These are phyloP conservation scores for Nevesoporus exiguus DNA, from an alignment of 768 basidiomycete genomes.

Conservation along the genomic window DNA sequence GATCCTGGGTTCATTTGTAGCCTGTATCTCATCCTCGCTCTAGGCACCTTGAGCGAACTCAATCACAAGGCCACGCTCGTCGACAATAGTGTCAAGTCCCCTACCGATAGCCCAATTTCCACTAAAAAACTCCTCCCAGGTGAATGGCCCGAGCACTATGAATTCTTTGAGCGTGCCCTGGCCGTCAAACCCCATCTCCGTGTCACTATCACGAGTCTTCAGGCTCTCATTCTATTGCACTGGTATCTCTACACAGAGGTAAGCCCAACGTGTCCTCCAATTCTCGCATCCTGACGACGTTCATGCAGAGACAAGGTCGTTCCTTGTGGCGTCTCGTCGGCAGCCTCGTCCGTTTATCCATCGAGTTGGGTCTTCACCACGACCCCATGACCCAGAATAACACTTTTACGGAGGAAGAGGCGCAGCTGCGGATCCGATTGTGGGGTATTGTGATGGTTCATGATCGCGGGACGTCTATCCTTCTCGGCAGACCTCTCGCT, in stretches of 20 bases:
- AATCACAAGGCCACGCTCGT: conserved; percentile 62
- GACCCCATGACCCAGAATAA: conserved; percentile 66
- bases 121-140: conserved; percentile 56
- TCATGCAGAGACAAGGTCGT: conserved; percentile 74
- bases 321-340: conserved; percentile 87
- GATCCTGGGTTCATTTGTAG: conserved; percentile 81
- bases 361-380: conserved; percentile 84
- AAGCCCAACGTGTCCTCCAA: conserved; percentile 14
- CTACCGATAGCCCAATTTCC: conserved; percentile 34
- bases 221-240: conserved; percentile 79
- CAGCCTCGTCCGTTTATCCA: conserved; percentile 74
- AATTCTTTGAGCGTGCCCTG: conserved; percentile 79
- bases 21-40: conserved; percentile 71
- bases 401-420: conserved; percentile 72
- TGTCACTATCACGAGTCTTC: conserved; percentile 78
- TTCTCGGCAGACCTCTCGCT: conserved; percentile 80
- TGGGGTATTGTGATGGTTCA: conserved; percentile 86
- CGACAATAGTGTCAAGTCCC: conserved; percentile 42
- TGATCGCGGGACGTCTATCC: conserved; percentile 84
- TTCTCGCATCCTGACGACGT: conserved; percentile 5
- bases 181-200: conserved; percentile 77
- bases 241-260: conserved; percentile 92
- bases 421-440: conserved; percentile 72
- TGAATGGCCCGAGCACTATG: conserved; percentile 77
- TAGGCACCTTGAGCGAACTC: conserved; percentile 80